Evolutionary conservation across 306 rosid species (phyloP).

Genomic region (Vigna unguiculata): DNA sequence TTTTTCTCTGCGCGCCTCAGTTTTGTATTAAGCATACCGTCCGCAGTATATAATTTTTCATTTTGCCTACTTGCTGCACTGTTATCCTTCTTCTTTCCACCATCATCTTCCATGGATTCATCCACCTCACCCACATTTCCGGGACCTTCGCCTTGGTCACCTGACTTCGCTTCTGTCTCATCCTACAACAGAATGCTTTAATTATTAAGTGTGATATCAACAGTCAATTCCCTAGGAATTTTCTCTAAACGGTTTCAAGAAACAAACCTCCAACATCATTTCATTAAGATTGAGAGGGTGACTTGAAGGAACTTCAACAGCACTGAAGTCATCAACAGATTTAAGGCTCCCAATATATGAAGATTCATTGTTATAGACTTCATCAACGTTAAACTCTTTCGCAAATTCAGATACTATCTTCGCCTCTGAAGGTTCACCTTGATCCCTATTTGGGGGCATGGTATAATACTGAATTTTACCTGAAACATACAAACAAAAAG

Average conservation of each 20-base stretch:
- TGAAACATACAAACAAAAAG: slow-evolving; percentile 43
- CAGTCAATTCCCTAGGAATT: slow-evolving; percentile 1
- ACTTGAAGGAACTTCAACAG: slow-evolving; percentile 88
- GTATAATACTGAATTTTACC: slow-evolving; percentile 96
- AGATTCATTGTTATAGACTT: slow-evolving; percentile 78
- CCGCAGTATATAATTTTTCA: slow-evolving; percentile 77
- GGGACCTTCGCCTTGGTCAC: slow-evolving; percentile 52
- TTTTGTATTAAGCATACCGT: slow-evolving; percentile 86
- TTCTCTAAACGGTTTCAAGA: background rate
- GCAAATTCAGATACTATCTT: slow-evolving; percentile 73
- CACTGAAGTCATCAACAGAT: slow-evolving; percentile 72
- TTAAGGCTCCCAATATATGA: slow-evolving; percentile 92
- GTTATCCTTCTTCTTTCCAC: slow-evolving; percentile 57
- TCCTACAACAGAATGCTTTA: slow-evolving; percentile 48
- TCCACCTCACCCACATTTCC: slow-evolving; percentile 50
- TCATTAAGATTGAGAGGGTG: slow-evolving; percentile 68
- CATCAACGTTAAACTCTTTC: slow-evolving; percentile 76
- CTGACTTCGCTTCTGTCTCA: slow-evolving; percentile 36
- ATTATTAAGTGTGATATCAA: background rate
- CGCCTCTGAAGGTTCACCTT: slow-evolving; percentile 75
- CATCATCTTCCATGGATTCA: slow-evolving; percentile 62
- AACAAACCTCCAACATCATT: slow-evolving; percentile 68
- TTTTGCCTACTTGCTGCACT: slow-evolving; percentile 66
- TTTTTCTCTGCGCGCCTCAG: slow-evolving; percentile 80
- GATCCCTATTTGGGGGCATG: slow-evolving; percentile 82